A percentile compares a stretch with the other conserved stretches of the same genome.
These are phyloP conservation scores for Gamsiella multidivaricata DNA, from an alignment of 192 early-diverging fungal genomes.

Conservation along the genomic window DNA sequence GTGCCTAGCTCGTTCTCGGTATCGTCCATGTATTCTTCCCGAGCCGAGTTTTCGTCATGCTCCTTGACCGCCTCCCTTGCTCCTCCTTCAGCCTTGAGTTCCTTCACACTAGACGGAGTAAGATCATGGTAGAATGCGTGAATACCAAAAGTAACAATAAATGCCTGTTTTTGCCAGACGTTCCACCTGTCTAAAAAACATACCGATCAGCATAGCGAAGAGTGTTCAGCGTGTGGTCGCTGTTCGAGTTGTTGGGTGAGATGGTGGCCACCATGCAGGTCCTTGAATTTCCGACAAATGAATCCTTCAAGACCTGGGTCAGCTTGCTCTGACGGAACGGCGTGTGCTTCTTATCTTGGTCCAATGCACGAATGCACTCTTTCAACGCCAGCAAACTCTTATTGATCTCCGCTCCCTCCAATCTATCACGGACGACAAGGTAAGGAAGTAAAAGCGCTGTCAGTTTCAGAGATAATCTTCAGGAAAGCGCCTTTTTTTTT, in stretches of 20 bases:
- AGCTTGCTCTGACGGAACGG: constrained; percentile 98
- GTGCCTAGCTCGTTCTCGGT: constrained; percentile 31
- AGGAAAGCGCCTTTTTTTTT: too few relatives aligned
- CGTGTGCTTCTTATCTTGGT: constrained; percentile 94
- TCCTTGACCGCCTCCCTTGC: constrained; percentile 15
- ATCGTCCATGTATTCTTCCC: constrained; percentile 47
- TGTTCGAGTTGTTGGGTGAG: constrained; percentile 94
- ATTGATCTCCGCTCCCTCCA: constrained; percentile 99
- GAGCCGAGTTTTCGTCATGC: constrained; percentile 10
- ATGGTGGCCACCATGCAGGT: constrained; percentile 99
- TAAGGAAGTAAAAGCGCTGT: too few relatives aligned
- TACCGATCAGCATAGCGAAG: constrained; percentile 95
- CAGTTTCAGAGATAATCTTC: too few relatives aligned
- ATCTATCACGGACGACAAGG: constrained; percentile 58
- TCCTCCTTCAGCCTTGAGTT: constrained; percentile 41
- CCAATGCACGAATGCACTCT: constrained; percentile 97
- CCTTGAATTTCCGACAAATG: constrained; percentile 96
- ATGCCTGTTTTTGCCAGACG: not conserved
- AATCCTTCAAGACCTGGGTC: constrained; percentile 98
- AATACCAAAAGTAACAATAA: not conserved
- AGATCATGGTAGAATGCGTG: not conserved
- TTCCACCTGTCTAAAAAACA: not conserved
- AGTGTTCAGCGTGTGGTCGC: constrained; percentile 97
- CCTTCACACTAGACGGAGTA: constrained; percentile 25
- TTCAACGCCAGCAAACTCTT: constrained; percentile 97